Evolutionary conservation across 176 grass and related monocot genomes (phyloP), one percentile per base, ranked within the genome.

Genomic region (Paspalum notatum): DNA sequence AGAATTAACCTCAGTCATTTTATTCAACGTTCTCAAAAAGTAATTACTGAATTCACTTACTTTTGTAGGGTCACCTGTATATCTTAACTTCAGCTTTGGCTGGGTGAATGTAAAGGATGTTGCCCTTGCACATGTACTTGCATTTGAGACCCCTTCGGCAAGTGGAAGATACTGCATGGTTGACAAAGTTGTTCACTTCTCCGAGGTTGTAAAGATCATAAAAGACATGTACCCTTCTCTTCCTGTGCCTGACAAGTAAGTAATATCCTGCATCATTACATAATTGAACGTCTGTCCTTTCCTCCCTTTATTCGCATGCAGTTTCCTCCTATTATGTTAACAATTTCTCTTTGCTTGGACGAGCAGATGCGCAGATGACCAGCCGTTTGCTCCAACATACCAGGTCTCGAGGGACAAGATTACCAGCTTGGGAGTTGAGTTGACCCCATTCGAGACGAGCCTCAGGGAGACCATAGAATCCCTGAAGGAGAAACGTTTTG

Each of bases 401-500:
- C 78, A 86, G 51, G 86, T 89, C 40, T 92, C 90, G 38, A 89
- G 47, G 79, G 82, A 92, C 40, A 92, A 62, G 75, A 71, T 82
- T 39, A 86, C 52, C 42, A 79, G 42, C 22, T 80, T 92, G 83
- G 90, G 90, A 41, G 20, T 92, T 5, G 79, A 92, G 26, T 83
- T 86, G 39, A 89, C 58, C 61, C 79, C 90, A 18, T 46, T 92
- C 1, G 62, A 92, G 50, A 50, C 9, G 7, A 86, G 38, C 53
- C 76, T 92, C 26, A 70, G 65, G 62, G 90, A 92, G 74, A 89
- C 90, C 39, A 89, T 92, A 75, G 86, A 92, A 68, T 52, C 74
- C 62, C 71, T 89, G 25, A 92, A 82, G 76, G 83, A 83, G 11
- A 92, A 80, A 75, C 83, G 86, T 20, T 86, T 92, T 58, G 50